Base-by-base conservation (phyloP, 257 asterid genomes). In the Petrea volubilis region DNA sequence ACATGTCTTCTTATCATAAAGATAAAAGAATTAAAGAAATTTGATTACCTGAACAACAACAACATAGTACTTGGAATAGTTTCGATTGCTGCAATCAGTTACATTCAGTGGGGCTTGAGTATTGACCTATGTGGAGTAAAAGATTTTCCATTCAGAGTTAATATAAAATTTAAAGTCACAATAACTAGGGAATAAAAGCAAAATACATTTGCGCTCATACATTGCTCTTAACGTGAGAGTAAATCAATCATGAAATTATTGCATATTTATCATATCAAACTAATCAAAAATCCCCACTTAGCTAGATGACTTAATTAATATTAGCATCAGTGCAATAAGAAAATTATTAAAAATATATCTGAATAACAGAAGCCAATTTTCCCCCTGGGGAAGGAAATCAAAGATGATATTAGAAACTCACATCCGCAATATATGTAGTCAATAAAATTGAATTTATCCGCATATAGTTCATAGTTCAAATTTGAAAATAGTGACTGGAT, bases 61-160 rank as follows among this genome's bases (percentile, higher is more conserved):
- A 4, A 90, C 81, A 66, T 95, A 95, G 76, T 90, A 95, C 86
- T 95, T 95, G 44, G 99, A 90, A 82, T 82, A 78, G 81, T 87
- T 83, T 51, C 87, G 87, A 70, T 88, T 86, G 71, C 83, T 81
- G 81, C 98, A 92, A 81, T 95, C 99, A 69, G 87, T 92, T 38
- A 95, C 76, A 78, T 79, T 49, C 0, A 85, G 33, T 27, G 96
- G 96, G 31, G 99, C 98, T 83, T 92, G 94, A 62, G 95, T 95
- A 79, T 92, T 95, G 46, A 90, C 98, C 99, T 91, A 74, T 60
- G 67, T 41, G 49, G 68, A 47, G 70, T 14, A 55, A 60, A 62
- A 58, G 50, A 73, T 55, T 60, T 67, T 60, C 17, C 53, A 20
- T 56, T 44, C 21, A 43, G 64, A 24, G 49, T 56, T 24, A 64